Evolutionary conservation across 2,329 filamentous ascomycete species (phyloP), one percentile per base, ranked within the genome.

Genomic region (Pestalotiopsis sp.): DNA sequence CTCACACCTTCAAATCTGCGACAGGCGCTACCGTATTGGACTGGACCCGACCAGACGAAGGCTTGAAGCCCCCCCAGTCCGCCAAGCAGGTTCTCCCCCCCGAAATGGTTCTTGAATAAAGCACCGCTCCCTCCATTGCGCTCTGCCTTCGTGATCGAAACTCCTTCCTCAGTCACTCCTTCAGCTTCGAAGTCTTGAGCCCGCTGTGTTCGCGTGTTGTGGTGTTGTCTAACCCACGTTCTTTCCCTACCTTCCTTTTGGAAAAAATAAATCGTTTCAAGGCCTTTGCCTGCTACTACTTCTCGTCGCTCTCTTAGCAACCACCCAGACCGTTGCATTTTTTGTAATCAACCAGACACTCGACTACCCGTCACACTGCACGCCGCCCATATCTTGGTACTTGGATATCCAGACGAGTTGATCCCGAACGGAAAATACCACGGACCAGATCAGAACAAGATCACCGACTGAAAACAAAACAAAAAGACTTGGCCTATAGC

Each of bases 191-290:
- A 68, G 63, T 71, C 68, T 67, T 59, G 38, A 27, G 59, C 41
- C 62, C 39, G 20, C 39, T 38, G n/a, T 45, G 31, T 39, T 66
- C 64, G 56, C 31, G 17, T 14, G 27, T 49, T 39, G 64, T 62
- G 58, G 45, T 52, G 45, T 52, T 52, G 17, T 52, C 20, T 52
- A n/a, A 52, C 45, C 45, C 45, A 52, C n/a, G 45, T 52, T 49
- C 27, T 56, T 69, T 69, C 64, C 58, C 66, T 63, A 59, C 64
- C 68, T 66, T 56, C 61, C n/a, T 68, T 52, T 61, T 38, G 36
- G 31, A 27, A 27, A 27, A 59, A n/a, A 49, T n/a, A 12, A 36
- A 25, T 52, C 41, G 12, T 52, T 25, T 25, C 27, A 27, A 27
- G 63, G 39, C 39, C 12, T 57, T 66, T 66, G 63, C 63, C 63